Percentiles rank a stretch among this genome's conserved stretches.
Evolutionary conservation across 1,139 yeast genomes (phyloP).

Genomic region (Magnusiomyces tetraspermus): DNA sequence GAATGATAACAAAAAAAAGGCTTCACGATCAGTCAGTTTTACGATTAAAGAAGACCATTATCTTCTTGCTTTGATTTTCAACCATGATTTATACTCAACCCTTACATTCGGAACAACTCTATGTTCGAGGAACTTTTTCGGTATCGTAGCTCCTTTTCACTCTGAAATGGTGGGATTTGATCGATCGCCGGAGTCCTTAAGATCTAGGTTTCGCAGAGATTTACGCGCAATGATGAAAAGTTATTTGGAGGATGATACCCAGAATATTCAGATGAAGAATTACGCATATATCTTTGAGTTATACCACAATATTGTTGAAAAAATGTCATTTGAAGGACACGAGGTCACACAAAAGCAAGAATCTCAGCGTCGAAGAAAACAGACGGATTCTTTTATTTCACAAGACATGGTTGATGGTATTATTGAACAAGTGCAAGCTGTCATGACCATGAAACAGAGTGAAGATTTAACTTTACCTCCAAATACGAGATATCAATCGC

Average conservation of each 20-base stretch:
- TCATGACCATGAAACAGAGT: too few species aligned
- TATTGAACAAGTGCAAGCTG: neutral
- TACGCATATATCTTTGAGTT: neutral
- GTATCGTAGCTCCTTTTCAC: neutral
- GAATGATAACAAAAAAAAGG: too few species aligned
- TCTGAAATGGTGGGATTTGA: neutral
- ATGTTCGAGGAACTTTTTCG: neutral
- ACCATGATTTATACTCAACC: neutral
- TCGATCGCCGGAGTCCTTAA: neutral
- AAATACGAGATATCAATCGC: neutral
- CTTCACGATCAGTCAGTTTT: neutral
- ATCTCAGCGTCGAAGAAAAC: neutral
- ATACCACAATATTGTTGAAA: neutral
- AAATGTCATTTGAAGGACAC: neutral
- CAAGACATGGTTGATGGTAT: neutral
- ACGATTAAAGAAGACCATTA: neutral
- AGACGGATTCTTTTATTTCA: too few species aligned
- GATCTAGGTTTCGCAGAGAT: neutral
- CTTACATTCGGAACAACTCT: neutral
- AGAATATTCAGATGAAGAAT: neutral
- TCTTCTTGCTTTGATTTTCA: neutral
- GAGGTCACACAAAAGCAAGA: neutral
- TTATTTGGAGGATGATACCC: neutral
- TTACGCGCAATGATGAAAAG: neutral
- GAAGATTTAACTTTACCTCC: neutral